Conservation (phyloP, 2,329 filamentous ascomycete genomes). For the Stagonosporopsis rhizophila region DNA sequence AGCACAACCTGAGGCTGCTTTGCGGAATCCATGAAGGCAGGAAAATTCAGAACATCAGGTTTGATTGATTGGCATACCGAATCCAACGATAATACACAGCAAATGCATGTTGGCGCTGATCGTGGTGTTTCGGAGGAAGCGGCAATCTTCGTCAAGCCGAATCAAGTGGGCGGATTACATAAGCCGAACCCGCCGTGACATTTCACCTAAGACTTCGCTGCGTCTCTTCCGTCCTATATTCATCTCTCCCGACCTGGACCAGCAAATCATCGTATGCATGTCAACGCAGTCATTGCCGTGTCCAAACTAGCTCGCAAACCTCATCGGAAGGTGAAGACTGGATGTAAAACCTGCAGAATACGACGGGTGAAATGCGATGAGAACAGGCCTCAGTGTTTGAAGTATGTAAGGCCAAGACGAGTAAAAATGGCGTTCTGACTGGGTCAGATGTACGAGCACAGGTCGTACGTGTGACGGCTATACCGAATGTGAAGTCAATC, state of each 20-base stretch:
- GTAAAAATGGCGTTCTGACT: constrained; percentile 1
- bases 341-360: constrained; percentile 33
- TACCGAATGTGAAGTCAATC: neutral
- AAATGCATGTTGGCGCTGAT: neutral
- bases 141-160: neutral
- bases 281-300: neutral
- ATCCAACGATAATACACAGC: neutral
- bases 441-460: constrained; percentile 28
- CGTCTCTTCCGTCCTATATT: neutral
- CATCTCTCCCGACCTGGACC: neutral
- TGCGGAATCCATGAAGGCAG: neutral
- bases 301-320: neutral
- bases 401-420: constrained; percentile 14
- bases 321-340: constrained; percentile 26
- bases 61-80: neutral
- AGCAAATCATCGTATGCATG: neutral
- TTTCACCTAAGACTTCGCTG: no score
- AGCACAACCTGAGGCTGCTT: neutral
- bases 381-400: constrained; percentile 27
- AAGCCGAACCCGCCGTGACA: no score
- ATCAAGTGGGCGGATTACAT: neutral
- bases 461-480: constrained; percentile 38
- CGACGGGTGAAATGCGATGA: constrained; percentile 39
- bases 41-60: neutral
- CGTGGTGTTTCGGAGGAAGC: neutral